These are phyloP conservation scores for Debaryomycetaceae sp. DNA, from an alignment of 1,139 yeast species.

Conservation along the genomic window DNA sequence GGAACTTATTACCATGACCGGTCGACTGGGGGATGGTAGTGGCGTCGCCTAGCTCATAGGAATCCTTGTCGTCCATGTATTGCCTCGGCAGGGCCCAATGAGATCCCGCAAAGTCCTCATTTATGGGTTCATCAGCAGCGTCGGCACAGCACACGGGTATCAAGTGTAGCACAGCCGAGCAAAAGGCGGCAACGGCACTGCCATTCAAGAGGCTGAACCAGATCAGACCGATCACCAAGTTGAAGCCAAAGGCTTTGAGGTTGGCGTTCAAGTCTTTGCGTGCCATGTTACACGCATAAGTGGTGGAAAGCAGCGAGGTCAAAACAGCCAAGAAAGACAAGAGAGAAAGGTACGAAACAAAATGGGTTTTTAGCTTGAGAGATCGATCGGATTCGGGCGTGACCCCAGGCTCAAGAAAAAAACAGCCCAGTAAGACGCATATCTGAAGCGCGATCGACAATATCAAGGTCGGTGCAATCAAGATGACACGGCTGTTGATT, in stretches of 20 bases:
- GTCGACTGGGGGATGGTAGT: neutral
- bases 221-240: slow-evolving; percentile 23
- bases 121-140: slow-evolving; percentile 17
- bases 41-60: neutral
- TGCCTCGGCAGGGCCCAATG: too few species aligned
- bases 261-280: slow-evolving; percentile 17
- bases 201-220: slow-evolving; percentile 38
- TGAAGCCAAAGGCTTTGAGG: slow-evolving; percentile 36
- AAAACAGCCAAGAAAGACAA: too few species aligned
- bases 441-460: slow-evolving; percentile 16
- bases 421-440: slow-evolving; percentile 16
- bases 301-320: neutral
- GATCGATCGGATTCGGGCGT: too few species aligned
- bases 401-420: too few species aligned
- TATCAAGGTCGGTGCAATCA: slow-evolving; percentile 16
- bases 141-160: slow-evolving; percentile 38
- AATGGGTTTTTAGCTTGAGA: too few species aligned
- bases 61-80: slow-evolving; percentile 1
- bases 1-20: neutral
- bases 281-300: slow-evolving; percentile 6
- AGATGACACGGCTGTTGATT: neutral
- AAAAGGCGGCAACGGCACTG: slow-evolving; percentile 11
- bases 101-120: slow-evolving; percentile 8
- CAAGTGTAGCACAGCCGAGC: slow-evolving; percentile 23
- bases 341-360: too few species aligned